A percentile compares a stretch with the other conserved stretches of the same genome.
Evolutionary conservation across 345 rosid genomes (phyloP).

Genomic region (Populus simonii): DNA sequence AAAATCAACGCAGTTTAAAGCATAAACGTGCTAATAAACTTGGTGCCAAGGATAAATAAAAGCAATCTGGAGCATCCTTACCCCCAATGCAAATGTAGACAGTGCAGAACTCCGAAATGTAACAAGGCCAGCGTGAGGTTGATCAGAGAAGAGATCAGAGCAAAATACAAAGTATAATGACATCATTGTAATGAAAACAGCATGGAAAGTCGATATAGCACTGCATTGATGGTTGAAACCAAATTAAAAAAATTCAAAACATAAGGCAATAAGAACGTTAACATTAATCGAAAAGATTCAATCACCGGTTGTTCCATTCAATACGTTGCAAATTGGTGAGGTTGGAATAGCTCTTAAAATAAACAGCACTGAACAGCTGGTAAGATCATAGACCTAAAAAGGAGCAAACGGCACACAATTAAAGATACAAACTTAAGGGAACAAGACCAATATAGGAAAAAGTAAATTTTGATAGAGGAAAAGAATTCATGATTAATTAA

Average conservation of each 20-base stretch:
- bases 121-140: slow-evolving; percentile 31
- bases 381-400: slow-evolving; percentile 64
- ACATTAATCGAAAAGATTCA: not conserved
- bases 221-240: slow-evolving; percentile 38
- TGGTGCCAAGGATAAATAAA: not conserved
- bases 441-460: not conserved
- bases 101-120: slow-evolving; percentile 61
- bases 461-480: not conserved
- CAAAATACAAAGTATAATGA: slow-evolving; percentile 72
- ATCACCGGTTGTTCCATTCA: slow-evolving; percentile 91
- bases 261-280: not conserved
- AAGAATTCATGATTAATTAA: not conserved
- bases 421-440: not conserved
- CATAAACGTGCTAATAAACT: not conserved
- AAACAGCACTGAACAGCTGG: slow-evolving; percentile 54
- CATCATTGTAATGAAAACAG: slow-evolving; percentile 53
- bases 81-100: slow-evolving; percentile 74
- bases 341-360: slow-evolving; percentile 52
- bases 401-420: not conserved
- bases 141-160: slow-evolving; percentile 68
- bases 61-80: slow-evolving; percentile 27
- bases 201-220: slow-evolving; percentile 76
- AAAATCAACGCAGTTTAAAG: not conserved
- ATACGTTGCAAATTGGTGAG: slow-evolving; percentile 58
- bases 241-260: slow-evolving; percentile 9